A percentile compares a stretch with the other conserved stretches of the same genome.
phyloP scores from a whole-genome alignment of 352 stramenopile genomes.

The Pseudoperonospora humuli region DNA sequence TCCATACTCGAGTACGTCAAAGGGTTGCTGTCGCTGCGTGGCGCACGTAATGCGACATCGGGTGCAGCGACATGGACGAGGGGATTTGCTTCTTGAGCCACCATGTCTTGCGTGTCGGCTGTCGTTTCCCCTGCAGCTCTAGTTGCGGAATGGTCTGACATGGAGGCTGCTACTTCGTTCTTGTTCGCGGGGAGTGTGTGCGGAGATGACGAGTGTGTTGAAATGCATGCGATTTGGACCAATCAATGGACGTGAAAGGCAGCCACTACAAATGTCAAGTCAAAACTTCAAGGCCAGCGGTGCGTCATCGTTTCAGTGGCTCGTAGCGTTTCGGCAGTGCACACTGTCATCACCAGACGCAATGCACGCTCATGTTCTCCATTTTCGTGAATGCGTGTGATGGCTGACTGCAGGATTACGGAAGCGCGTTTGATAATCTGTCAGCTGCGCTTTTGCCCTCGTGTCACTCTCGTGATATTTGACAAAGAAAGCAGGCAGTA shows the following conservation, averaged over 20 bases:
- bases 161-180: conserved; percentile 12
- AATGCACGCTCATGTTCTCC: background rate
- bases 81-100: conserved; percentile 20
- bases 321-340: conserved; percentile 9
- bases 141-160: conserved; percentile 30
- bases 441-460: background rate
- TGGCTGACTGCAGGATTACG: too few relatives aligned
- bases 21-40: conserved; percentile 53
- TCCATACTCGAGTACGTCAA: conserved; percentile 85
- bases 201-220: background rate
- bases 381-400: background rate
- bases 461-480: background rate
- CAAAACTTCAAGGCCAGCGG: conserved; percentile 9
- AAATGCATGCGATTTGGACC: conserved; percentile 7
- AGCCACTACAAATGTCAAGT: conserved; percentile 8
- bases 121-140: conserved; percentile 24
- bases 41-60: background rate
- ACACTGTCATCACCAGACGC: conserved; percentile 3
- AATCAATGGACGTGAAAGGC: background rate
- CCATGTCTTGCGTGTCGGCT: conserved; percentile 24
- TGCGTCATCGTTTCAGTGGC: conserved; percentile 16
- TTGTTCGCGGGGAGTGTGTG: too few relatives aligned
- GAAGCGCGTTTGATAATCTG: too few relatives aligned
- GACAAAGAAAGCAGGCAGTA: background rate
- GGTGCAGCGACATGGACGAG: background rate